phyloP scores from a whole-genome alignment of 2,329 filamentous ascomycete species.

The Chaetothyriales sp. region DNA sequence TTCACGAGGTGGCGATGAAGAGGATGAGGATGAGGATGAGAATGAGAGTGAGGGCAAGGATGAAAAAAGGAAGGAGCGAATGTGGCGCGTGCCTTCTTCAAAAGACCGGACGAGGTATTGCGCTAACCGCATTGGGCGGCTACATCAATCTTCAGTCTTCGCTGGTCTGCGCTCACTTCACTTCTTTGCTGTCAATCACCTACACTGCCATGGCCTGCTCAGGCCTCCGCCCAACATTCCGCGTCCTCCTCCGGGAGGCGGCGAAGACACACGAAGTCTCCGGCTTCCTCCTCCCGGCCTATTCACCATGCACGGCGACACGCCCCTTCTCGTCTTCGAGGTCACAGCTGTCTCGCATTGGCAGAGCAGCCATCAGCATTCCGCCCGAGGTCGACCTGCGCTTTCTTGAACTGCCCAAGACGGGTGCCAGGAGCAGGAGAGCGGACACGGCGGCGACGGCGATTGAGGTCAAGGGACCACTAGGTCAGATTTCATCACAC shows the following conservation, averaged over 20 bases:
- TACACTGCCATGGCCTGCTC: constrained; percentile 46
- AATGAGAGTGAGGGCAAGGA: too few relatives aligned
- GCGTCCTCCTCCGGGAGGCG: constrained; percentile 38
- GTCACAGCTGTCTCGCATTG: constrained; percentile 62
- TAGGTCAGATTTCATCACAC: constrained; percentile 50
- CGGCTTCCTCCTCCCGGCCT: constrained; percentile 57
- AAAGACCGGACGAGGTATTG: background rate
- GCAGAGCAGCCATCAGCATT: constrained; percentile 61
- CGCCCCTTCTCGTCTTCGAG: constrained; percentile 59
- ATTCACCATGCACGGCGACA: constrained; percentile 32
- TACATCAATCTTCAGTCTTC: background rate
- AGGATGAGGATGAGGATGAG: background rate
- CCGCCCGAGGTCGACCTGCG: constrained; percentile 69
- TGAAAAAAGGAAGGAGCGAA: background rate
- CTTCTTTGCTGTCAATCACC: background rate
- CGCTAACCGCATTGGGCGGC: background rate
- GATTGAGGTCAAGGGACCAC: constrained; percentile 63
- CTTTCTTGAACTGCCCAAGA: constrained; percentile 47
- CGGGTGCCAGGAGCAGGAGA: constrained; percentile 44
- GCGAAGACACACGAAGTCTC: constrained; percentile 43
- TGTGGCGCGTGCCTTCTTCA: background rate
- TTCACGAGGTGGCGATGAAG: background rate
- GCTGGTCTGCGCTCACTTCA: background rate
- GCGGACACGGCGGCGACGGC: constrained; percentile 45
- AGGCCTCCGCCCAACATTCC: constrained; percentile 45